A percentile compares a stretch with the other conserved stretches of the same genome.
Evolutionary conservation across 331 rosid species (phyloP).

Genomic region (Malus hybrid): DNA sequence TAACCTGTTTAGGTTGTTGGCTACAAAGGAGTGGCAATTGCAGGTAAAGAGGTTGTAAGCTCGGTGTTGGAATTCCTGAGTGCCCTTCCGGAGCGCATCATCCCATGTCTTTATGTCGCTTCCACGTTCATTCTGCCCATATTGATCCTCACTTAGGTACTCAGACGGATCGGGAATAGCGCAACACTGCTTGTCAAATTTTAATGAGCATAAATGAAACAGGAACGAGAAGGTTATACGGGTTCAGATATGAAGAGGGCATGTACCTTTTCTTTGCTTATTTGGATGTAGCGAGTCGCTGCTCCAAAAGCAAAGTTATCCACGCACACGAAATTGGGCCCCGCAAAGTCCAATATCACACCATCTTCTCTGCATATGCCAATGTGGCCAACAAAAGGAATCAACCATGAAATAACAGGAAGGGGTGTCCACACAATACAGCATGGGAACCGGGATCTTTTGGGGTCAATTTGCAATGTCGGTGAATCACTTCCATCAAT

Average conservation of each 20-base stretch:
- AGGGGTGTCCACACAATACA: conserved; percentile 97
- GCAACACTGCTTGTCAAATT: conserved; percentile 44
- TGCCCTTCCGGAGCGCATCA: conserved; percentile 65
- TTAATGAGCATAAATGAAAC: conserved; percentile 21
- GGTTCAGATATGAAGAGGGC: background rate
- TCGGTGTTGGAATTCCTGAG: conserved; percentile 83
- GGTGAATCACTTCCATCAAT: conserved; percentile 35
- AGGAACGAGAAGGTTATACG: conserved; percentile 1
- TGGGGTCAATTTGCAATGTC: conserved; percentile 64
- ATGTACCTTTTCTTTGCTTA: conserved; percentile 63
- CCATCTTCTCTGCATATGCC: conserved; percentile 98
- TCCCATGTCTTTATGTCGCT: conserved; percentile 66
- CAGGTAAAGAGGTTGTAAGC: conserved; percentile 79
- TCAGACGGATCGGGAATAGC: conserved; percentile 23
- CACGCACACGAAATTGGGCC: conserved; percentile 84
- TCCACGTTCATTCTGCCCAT: conserved; percentile 34
- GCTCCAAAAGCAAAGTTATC: conserved; percentile 88
- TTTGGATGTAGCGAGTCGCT: conserved; percentile 67
- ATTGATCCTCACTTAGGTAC: conserved; percentile 27
- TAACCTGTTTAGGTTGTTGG: conserved; percentile 77
- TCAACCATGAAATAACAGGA: conserved; percentile 87
- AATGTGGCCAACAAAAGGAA: conserved; percentile 91
- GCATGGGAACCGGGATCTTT: conserved; percentile 73
- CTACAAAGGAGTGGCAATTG: conserved; percentile 95
- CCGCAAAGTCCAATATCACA: conserved; percentile 92